Evolutionary conservation across 257 asterid species (phyloP).

Genomic region (Lithospermum erythrorhizon): DNA sequence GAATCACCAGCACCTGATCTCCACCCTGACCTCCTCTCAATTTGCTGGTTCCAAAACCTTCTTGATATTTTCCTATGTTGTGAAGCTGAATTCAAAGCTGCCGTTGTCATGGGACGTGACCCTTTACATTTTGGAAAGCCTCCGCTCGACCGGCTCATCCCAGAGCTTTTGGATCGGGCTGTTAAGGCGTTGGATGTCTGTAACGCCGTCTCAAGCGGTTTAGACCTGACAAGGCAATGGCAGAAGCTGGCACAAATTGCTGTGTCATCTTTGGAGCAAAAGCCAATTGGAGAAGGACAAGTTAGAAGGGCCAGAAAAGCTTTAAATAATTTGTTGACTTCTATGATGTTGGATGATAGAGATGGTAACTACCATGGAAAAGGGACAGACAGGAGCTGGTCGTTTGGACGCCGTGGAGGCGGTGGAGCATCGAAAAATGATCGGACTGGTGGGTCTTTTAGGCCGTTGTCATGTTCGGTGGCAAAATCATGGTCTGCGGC

Average conservation of each 20-base stretch:
- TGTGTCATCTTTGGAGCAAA: slow-evolving; percentile 42
- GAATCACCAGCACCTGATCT: slow-evolving; percentile 25
- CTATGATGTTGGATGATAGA: slow-evolving; percentile 64
- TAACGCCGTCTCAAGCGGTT: slow-evolving; percentile 71
- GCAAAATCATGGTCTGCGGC: slow-evolving; percentile 85
- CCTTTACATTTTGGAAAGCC: slow-evolving; percentile 52
- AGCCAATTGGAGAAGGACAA: slow-evolving; percentile 67
- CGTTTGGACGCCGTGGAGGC: slow-evolving; percentile 70
- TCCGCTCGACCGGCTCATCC: slow-evolving; percentile 69
- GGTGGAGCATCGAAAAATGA: slow-evolving; percentile 35
- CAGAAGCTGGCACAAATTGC: slow-evolving; percentile 61
- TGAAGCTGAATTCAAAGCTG: slow-evolving; percentile 70
- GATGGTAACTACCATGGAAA: slow-evolving; percentile 37
- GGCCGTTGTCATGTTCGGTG: slow-evolving; percentile 59
- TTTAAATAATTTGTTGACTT: slow-evolving; percentile 39
- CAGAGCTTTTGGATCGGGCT: slow-evolving; percentile 58
- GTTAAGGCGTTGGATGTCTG: slow-evolving; percentile 76
- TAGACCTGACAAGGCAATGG: slow-evolving; percentile 73
- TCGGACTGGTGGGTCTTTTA: slow-evolving; percentile 31
- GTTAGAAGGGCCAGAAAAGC: slow-evolving; percentile 59
- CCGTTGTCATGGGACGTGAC: slow-evolving; percentile 47
- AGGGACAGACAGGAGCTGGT: slow-evolving; percentile 53
- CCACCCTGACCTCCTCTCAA: slow-evolving; percentile 40
- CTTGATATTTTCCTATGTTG: slow-evolving; percentile 71
- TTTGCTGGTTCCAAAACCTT: slow-evolving; percentile 64